These are phyloP conservation scores for Clathrospora elynae DNA, from an alignment of 2,329 filamentous ascomycete species.

Conservation along the genomic window DNA sequence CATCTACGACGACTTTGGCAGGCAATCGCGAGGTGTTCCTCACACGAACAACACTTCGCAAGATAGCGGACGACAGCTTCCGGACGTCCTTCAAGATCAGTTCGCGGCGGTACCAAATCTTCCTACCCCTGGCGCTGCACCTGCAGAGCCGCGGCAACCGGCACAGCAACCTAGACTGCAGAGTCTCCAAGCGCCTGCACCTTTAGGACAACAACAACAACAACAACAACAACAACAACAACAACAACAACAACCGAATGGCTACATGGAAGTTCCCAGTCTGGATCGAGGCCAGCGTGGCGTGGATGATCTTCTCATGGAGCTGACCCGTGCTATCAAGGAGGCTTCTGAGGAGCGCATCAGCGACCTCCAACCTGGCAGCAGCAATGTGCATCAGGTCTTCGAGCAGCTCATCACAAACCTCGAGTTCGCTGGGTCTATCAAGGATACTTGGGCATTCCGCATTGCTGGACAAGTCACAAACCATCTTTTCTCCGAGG, in stretches of 20 bases:
- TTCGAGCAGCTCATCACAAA: slow-evolving; percentile 62
- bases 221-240: slow-evolving; percentile 54
- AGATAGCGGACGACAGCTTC: slow-evolving; percentile 64
- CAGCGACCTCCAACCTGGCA: slow-evolving; percentile 59
- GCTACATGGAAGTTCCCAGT: slow-evolving; percentile 58
- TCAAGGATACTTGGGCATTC: slow-evolving; percentile 62
- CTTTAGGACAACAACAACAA: slow-evolving; percentile 54
- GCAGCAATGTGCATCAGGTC: slow-evolving; percentile 60
- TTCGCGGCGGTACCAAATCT: slow-evolving; percentile 65
- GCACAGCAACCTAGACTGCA: slow-evolving; percentile 55
- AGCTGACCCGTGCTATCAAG: slow-evolving; percentile 62
- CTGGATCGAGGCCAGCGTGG: slow-evolving; percentile 52
- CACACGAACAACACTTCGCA: slow-evolving; percentile 62
- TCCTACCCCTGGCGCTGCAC: slow-evolving; percentile 65
- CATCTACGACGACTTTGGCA: slow-evolving; percentile 95
- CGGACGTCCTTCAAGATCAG: slow-evolving; percentile 66
- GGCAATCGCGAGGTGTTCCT: slow-evolving; percentile 73
- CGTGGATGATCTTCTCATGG: slow-evolving; percentile 60
- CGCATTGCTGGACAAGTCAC: slow-evolving; percentile 63
- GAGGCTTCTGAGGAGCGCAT: slow-evolving; percentile 63
- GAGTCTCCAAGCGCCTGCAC: slow-evolving; percentile 38
- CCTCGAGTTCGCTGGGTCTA: slow-evolving; percentile 58
- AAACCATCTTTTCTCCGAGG: slow-evolving; percentile 61
- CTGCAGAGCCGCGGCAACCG: slow-evolving; percentile 64
- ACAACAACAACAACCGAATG: slow-evolving; percentile 60